phyloP scores from a whole-genome alignment of 169 alveolate genomes.

The Eimeria necatrix region DNA sequence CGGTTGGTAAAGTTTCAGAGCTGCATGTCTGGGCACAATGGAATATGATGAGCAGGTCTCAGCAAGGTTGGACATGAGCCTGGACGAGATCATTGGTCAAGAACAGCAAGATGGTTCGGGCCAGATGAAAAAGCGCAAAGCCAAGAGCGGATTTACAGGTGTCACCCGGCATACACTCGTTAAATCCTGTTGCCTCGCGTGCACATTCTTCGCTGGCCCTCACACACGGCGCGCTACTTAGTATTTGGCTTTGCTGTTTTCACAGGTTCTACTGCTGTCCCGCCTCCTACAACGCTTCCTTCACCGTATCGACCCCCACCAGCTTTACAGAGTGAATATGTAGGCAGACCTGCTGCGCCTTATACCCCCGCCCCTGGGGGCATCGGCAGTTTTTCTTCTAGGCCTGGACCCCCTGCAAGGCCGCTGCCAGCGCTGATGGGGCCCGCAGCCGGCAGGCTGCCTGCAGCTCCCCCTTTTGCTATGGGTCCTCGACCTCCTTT shows the following conservation, averaged over 20 bases:
- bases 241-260: background rate
- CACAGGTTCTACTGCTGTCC: constrained; percentile 42
- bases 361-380: constrained; percentile 50
- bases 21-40: constrained; percentile 51
- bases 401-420: constrained; percentile 59
- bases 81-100: constrained; percentile 70
- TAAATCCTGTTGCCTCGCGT: no score
- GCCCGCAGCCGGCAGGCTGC: constrained; percentile 59
- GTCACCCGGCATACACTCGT: background rate
- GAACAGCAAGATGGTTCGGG: constrained; percentile 74
- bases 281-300: constrained; percentile 45
- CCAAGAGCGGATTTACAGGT: constrained; percentile 58
- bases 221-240: no score
- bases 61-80: constrained; percentile 75
- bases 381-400: constrained; percentile 10
- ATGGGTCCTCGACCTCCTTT: constrained; percentile 54
- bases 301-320: constrained; percentile 42
- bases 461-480: constrained; percentile 51
- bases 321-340: background rate
- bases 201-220: no score
- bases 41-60: constrained; percentile 74
- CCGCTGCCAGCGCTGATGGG: background rate
- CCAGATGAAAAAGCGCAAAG: constrained; percentile 56
- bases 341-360: background rate
- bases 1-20: background rate